These are phyloP conservation scores for Plasmodium vinckei DNA, from an alignment of 169 alveolate species.

Conservation along the genomic window DNA sequence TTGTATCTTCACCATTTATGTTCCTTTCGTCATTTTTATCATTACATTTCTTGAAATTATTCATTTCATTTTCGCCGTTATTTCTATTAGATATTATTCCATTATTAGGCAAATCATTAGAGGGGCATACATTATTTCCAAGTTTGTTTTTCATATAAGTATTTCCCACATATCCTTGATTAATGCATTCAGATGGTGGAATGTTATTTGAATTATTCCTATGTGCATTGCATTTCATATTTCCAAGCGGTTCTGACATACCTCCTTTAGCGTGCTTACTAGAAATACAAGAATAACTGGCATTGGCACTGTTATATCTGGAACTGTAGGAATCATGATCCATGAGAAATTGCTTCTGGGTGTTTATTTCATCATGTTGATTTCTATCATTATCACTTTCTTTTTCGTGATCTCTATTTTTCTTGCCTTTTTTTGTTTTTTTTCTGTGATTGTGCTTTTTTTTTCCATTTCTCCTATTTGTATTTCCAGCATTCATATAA, in stretches of 20 bases:
- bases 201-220: background rate
- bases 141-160: background rate
- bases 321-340: slow-evolving; percentile 21
- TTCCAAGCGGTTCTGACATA: background rate
- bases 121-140: background rate
- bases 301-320: slow-evolving; percentile 15
- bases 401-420: background rate
- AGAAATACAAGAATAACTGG: slow-evolving; percentile 25
- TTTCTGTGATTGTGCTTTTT: background rate
- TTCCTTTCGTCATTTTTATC: background rate
- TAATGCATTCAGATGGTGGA: slow-evolving; percentile 1
- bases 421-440: background rate
- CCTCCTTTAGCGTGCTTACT: slow-evolving; percentile 13
- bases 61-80: background rate
- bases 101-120: background rate
- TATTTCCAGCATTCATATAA: slow-evolving; percentile 22
- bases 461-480: background rate
- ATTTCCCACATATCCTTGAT: background rate
- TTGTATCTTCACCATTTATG: background rate
- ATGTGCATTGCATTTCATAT: background rate
- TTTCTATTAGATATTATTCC: background rate
- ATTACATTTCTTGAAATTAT: background rate
- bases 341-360: background rate
- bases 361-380: no score
- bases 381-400: background rate